Conservation (phyloP, 192 early-diverging fungal genomes). For the Allomyces macrogynus region DNA sequence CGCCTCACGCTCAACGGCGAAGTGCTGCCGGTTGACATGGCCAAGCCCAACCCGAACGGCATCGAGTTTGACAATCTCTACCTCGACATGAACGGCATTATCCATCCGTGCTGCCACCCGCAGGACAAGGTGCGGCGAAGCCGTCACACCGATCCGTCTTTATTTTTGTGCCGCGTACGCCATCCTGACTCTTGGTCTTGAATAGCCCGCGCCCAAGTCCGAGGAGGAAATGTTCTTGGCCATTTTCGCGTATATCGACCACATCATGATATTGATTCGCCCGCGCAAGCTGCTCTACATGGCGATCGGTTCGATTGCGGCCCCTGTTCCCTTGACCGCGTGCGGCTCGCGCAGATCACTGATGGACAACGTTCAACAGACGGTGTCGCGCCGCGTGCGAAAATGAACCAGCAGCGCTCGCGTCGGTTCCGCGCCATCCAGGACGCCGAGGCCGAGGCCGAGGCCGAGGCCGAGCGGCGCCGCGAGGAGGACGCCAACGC, state of each 20-base stretch:
- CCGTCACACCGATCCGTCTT: not conserved
- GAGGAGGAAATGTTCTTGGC: constrained; percentile 91
- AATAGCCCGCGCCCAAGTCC: constrained; percentile 46
- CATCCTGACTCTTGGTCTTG: not conserved
- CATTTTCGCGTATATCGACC: constrained; percentile 90
- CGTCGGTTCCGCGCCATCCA: constrained; percentile 89
- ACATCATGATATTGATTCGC: constrained; percentile 79
- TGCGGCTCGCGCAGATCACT: not conserved
- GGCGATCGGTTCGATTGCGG: constrained; percentile 59
- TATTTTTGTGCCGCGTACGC: not conserved
- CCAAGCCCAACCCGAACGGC: constrained; percentile 75
- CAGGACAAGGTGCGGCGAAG: constrained; percentile 31
- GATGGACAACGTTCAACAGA: constrained; percentile 15
- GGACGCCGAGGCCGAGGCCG: constrained; percentile 45
- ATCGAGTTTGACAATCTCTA: constrained; percentile 90
- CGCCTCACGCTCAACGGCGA: constrained; percentile 43
- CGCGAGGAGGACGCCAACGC: not conserved
- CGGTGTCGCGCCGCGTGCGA: constrained; percentile 97
- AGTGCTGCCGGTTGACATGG: constrained; percentile 62
- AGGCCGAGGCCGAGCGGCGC: constrained; percentile 21
- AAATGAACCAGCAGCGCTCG: constrained; percentile 99
- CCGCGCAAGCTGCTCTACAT: constrained; percentile 91
- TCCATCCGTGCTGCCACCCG: constrained; percentile 70
- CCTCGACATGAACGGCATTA: constrained; percentile 96
- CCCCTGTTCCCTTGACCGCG: not conserved